Evolutionary conservation across 1,139 yeast genomes (phyloP).

Genomic region (Hanseniaspora gamundiae): DNA sequence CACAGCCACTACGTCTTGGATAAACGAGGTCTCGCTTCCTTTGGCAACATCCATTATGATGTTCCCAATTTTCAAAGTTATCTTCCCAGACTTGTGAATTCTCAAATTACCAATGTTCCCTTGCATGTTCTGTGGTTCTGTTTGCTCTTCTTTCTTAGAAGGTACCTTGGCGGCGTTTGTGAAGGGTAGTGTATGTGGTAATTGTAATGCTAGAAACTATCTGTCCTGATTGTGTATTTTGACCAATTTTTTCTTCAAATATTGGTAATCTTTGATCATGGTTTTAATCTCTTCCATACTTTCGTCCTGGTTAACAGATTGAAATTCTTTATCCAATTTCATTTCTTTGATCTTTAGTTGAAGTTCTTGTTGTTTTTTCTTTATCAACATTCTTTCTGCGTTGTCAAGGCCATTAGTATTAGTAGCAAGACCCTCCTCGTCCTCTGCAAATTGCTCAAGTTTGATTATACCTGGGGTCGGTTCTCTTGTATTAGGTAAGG

Average conservation of each 20-base stretch:
- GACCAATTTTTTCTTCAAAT: constrained; percentile 22
- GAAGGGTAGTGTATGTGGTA: constrained; percentile 56
- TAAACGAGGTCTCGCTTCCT: constrained; percentile 63
- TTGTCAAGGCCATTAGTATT: too few relatives aligned
- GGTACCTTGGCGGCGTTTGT: background rate
- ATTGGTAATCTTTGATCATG: constrained; percentile 27
- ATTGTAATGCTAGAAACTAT: constrained; percentile 47
- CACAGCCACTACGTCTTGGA: constrained; percentile 64
- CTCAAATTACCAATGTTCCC: constrained; percentile 67
- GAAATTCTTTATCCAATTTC: constrained; percentile 17
- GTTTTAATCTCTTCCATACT: constrained; percentile 24
- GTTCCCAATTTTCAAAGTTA: constrained; percentile 63
- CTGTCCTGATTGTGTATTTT: constrained; percentile 28
- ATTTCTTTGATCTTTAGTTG: constrained; percentile 20
- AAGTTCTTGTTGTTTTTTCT: constrained; percentile 17
- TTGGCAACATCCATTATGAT: constrained; percentile 54
- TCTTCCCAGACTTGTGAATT: constrained; percentile 69
- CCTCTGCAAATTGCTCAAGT: constrained; percentile 24
- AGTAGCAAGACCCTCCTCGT: background rate
- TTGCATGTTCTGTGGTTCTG: constrained; percentile 17
- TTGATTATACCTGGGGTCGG: constrained; percentile 23
- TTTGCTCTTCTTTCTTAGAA: constrained; percentile 1
- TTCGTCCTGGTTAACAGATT: constrained; percentile 23
- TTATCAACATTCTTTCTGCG: constrained; percentile 19
- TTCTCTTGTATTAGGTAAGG: constrained; percentile 20